phyloP scores from a whole-genome alignment of 2,329 filamentous ascomycete species.

The Talaromyces sp. region DNA sequence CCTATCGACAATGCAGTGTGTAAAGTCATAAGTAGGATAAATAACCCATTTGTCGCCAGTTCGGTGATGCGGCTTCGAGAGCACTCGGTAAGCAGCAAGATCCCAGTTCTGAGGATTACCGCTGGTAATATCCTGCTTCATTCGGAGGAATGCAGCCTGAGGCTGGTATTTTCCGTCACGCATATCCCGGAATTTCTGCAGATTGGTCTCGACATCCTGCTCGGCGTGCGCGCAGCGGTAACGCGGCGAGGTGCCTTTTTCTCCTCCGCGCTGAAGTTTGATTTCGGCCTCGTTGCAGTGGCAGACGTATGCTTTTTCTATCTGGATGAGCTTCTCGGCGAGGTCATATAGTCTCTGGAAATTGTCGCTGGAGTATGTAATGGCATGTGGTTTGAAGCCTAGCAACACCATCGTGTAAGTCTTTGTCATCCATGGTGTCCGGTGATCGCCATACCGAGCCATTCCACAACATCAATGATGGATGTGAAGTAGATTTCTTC shows the following conservation, averaged over 20 bases:
- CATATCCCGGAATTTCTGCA: slow-evolving; percentile 86
- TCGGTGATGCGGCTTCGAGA: slow-evolving; percentile 57
- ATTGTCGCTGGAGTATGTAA: slow-evolving; percentile 89
- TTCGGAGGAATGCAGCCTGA: slow-evolving; percentile 78
- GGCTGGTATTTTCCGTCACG: slow-evolving; percentile 86
- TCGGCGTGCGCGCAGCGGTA: slow-evolving; percentile 80
- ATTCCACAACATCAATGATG: slow-evolving; percentile 81
- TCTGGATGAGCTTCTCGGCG: slow-evolving; percentile 76
- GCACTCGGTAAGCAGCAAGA: slow-evolving; percentile 82
- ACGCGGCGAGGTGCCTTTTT: slow-evolving; percentile 62
- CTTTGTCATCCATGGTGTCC: neutral
- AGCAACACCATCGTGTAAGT: slow-evolving; percentile 39
- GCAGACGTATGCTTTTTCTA: slow-evolving; percentile 75
- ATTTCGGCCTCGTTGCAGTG: slow-evolving; percentile 78
- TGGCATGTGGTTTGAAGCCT: slow-evolving; percentile 72
- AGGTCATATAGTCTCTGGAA: slow-evolving; percentile 85
- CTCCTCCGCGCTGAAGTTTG: slow-evolving; percentile 77
- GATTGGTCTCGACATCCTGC: slow-evolving; percentile 70
- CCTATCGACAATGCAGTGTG: slow-evolving; percentile 86
- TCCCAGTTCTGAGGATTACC: slow-evolving; percentile 98
- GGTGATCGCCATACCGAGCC: slow-evolving; percentile 48
- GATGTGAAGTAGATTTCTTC: slow-evolving; percentile 84
- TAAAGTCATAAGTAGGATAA: slow-evolving; percentile 93
- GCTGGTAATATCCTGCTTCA: slow-evolving; percentile 81
- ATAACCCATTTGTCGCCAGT: slow-evolving; percentile 86